Conservation (phyloP, 148 eudicot genomes). For the Limonium bicolor region DNA sequence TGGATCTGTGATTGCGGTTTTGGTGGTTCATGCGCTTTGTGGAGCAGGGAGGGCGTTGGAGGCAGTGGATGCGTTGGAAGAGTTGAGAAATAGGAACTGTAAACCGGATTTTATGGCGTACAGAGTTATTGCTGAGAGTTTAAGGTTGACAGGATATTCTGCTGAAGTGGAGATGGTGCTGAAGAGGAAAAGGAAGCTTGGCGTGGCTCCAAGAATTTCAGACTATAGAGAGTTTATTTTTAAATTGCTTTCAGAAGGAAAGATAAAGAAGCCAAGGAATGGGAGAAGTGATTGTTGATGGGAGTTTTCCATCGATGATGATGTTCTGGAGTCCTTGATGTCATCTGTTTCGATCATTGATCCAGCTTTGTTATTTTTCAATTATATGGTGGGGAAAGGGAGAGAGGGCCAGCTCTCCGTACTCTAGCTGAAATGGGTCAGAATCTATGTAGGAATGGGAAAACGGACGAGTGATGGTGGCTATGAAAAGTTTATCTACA, state of each 20-base stretch:
- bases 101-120: constrained; percentile 95
- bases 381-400: constrained; percentile 53
- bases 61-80: constrained; percentile 38
- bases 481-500: constrained; percentile 29
- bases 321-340: constrained; percentile 58
- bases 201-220: constrained; percentile 64
- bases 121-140: constrained; percentile 58
- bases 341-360: constrained; percentile 52
- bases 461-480: constrained; percentile 44
- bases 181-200: constrained; percentile 78
- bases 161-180: constrained; percentile 46
- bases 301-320: constrained; percentile 78
- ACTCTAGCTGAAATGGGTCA: constrained; percentile 38
- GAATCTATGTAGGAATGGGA: constrained; percentile 41
- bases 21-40: constrained; percentile 69
- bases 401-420: constrained; percentile 33
- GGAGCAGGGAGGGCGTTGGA: constrained; percentile 28
- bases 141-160: constrained; percentile 35
- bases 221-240: constrained; percentile 50
- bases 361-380: constrained; percentile 52
- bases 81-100: constrained; percentile 51
- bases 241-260: constrained; percentile 45
- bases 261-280: constrained; percentile 57
- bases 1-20: constrained; percentile 55
- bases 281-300: constrained; percentile 57